Base-by-base conservation (phyloP, 208 protist genomes). In the Leishmania tropica region DNA sequence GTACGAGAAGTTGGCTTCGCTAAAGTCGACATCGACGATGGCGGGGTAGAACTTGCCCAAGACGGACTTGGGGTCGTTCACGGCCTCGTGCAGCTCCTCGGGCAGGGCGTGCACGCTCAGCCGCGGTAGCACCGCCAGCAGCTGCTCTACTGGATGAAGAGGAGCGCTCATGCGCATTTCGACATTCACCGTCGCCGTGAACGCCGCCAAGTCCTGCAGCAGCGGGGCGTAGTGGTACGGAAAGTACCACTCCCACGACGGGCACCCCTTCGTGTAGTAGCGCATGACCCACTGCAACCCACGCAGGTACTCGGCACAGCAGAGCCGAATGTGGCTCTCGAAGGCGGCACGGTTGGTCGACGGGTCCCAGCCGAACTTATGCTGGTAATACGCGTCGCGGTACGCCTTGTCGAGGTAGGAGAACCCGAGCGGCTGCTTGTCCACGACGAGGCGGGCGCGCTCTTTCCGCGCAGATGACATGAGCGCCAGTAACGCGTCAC, bases 141-240 rank as follows among this genome's bases (percentile, higher is more conserved):
- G 92, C 95, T 99, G 99, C 84, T 99, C 91, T n/a, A 99, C 97
- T 40, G 99, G 99, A 56, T 93, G 89, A 82, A 99, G 93, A 24
- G 99, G 99, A 37, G 82, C 81, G 74, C 92, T 92, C 37, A 90
- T 81, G 42, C 85, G 64, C 93, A 98, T 96, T 60, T 88, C 80
- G 2, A 94, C 88, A 60, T 97, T 81, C 24, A 98, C 94, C 7
- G 53, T 56, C 19, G 84, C 84, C 37, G 40, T 88, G 87, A 92
- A 95, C 15, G 76, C 60, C 24, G 94, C 94, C 42, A 98, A 83
- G 85, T 98, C 95, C 83, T 97, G 85, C 79, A 99, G 90, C 48
- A 99, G 96, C 21, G 99, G 99, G 19, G 99, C 91, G 90, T 99
- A 99, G 92, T 99, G 97, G 92, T 97, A 99, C 11, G 99, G 99